These are phyloP conservation scores for Mychonastes homosphaera DNA, from an alignment of 139 green algal species.

Conservation along the genomic window DNA sequence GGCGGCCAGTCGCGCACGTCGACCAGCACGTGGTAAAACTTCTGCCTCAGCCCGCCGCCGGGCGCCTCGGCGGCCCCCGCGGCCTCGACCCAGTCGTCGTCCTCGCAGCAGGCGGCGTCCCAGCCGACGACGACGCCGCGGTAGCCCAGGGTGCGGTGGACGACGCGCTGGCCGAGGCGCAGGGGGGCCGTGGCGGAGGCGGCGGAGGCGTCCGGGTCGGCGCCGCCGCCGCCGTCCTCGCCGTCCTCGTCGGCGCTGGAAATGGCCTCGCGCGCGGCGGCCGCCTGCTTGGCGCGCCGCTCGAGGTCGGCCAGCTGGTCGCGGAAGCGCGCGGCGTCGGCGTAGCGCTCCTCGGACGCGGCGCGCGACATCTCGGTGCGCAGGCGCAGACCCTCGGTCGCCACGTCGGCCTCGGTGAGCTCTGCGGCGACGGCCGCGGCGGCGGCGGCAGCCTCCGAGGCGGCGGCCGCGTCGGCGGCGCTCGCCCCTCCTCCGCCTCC, in stretches of 20 bases:
- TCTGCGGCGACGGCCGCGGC: constrained; percentile 7
- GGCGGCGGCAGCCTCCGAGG: too few relatives aligned
- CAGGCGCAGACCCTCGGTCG: constrained; percentile 43
- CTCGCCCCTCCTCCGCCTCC: too few relatives aligned
- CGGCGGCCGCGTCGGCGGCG: too few relatives aligned
- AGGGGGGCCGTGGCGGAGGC: constrained; percentile 13
- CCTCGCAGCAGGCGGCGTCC: constrained; percentile 68
- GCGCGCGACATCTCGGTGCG: constrained; percentile 48
- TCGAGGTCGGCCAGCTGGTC: constrained; percentile 58
- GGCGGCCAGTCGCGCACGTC: constrained; percentile 59
- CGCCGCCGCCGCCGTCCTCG: background rate
- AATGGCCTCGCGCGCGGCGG: constrained; percentile 13
- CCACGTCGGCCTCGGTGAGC: constrained; percentile 32
- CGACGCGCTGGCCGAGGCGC: constrained; percentile 57
- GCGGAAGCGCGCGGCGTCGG: constrained; percentile 47
- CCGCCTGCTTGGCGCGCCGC: constrained; percentile 23
- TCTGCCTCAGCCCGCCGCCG: constrained; percentile 14
- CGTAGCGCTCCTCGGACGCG: constrained; percentile 54
- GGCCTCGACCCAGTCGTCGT: constrained; percentile 42
- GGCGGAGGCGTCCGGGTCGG: background rate
- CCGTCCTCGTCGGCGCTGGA: background rate
- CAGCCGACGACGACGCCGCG: constrained; percentile 62
- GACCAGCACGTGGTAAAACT: constrained; percentile 56
- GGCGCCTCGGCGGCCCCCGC: constrained; percentile 7
- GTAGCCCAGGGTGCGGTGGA: constrained; percentile 36